A percentile compares a stretch with the other conserved stretches of the same genome.
Conservation (phyloP, 305 asterid species). For the Fraxinus paxiana region DNA sequence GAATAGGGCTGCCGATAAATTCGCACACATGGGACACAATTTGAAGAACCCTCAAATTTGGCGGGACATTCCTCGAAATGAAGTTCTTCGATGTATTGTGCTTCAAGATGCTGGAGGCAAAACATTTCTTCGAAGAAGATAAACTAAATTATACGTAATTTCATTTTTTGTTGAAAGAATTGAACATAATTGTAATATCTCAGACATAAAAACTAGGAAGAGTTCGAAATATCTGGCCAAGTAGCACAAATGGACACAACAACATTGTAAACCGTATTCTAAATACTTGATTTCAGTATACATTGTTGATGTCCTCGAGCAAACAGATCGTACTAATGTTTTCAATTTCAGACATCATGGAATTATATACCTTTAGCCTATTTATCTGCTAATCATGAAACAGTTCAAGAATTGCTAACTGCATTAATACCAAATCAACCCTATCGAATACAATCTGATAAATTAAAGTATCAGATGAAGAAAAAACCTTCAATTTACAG, state of each 20-base stretch:
- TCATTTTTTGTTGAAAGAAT: neutral
- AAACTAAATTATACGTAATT: neutral
- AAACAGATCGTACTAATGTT: neutral
- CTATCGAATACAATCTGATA: neutral
- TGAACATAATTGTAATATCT: neutral
- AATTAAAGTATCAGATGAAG: neutral
- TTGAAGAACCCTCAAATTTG: constrained; percentile 57
- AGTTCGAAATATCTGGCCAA: neutral
- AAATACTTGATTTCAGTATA: neutral
- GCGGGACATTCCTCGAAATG: constrained; percentile 47
- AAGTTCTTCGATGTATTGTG: constrained; percentile 40
- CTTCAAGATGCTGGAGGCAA: constrained; percentile 63
- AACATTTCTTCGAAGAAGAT: constrained; percentile 44
- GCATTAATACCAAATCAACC: neutral
- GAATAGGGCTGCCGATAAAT: constrained; percentile 63
- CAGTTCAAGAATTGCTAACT: neutral
- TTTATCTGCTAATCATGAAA: neutral
- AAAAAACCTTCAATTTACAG: neutral
- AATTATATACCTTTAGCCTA: neutral
- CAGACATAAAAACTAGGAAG: neutral
- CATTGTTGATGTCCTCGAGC: neutral
- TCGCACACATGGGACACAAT: constrained; percentile 66
- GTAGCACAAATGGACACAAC: neutral
- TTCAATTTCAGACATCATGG: neutral
- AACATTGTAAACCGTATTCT: neutral